A percentile compares a stretch with the other conserved stretches of the same genome.
Conservation (phyloP, 2,329 filamentous ascomycete species). For the Sarocladium strictum region DNA sequence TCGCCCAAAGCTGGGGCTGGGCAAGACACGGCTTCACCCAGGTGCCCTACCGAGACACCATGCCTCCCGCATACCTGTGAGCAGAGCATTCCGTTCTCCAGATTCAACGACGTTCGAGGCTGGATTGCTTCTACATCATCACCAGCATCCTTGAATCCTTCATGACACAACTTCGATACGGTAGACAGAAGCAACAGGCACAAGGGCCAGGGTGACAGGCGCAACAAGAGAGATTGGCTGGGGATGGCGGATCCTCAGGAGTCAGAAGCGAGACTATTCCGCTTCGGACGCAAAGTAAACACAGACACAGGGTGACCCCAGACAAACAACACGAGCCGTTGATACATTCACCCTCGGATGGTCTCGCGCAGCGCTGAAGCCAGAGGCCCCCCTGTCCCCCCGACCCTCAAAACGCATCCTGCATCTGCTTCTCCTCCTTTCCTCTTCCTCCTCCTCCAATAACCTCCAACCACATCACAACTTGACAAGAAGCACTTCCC, state of each 20-base stretch:
- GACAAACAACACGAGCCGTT: constrained; percentile 10
- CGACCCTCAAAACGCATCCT: constrained; percentile 31
- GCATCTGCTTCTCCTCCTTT: constrained; percentile 24
- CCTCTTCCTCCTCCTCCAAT: constrained; percentile 29
- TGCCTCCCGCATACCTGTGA: background rate
- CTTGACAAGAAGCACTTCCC: constrained; percentile 19
- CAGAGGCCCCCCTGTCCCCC: constrained; percentile 3
- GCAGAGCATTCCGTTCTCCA: background rate
- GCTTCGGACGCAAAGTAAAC: constrained; percentile 12
- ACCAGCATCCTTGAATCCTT: background rate
- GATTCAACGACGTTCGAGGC: background rate
- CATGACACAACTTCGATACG: no score
- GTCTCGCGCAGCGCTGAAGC: constrained; percentile 2
- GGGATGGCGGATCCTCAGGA: constrained; percentile 5
- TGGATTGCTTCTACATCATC: background rate
- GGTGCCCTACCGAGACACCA: constrained; percentile 5
- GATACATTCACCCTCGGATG: constrained; percentile 11
- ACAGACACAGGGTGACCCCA: constrained; percentile 8
- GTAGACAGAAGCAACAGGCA: background rate
- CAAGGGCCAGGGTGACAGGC: background rate
- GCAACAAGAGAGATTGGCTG: constrained; percentile 6
- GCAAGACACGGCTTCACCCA: constrained; percentile 7
- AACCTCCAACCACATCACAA: constrained; percentile 29
- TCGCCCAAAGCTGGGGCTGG: background rate
- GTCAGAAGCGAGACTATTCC: constrained; percentile 8